Base-by-base conservation (phyloP, 139 green algal species). In the Penium margaritaceum region DNA sequence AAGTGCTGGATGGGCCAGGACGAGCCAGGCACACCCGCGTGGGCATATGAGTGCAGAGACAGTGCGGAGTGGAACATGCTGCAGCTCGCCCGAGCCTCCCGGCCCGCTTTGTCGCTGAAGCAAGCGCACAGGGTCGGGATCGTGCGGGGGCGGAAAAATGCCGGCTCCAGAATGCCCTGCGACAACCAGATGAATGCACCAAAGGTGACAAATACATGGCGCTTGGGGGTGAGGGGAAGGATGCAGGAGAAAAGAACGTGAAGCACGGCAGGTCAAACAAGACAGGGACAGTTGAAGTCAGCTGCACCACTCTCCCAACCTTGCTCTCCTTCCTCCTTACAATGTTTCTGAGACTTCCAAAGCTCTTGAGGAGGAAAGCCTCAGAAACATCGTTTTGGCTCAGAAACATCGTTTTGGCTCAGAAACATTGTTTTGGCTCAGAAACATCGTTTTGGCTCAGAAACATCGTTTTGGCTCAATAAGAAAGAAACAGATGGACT, bases 81-180 rank as follows among this genome's bases (percentile, higher is more conserved):
- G 24, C 36, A 27, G 2, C 5, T 27, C 12, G 32, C 30, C 32
- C 34, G 32, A 5, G 57, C 57, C n/a, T 24, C n/a, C 57, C 36
- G 21, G 24, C 57, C 57, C 57, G 33, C 57, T 39, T 24, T 30
- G n/a, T 66, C 57, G 27, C 57, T 27, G 36, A 66, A 66, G 30
- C 57, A 66, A 17, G 30, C 33, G 5, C 57, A 66, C 57, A 66
- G 57, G n/a, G 30, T 27, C 30, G 57, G 57, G 24, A 66, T 27
- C 3, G 57, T 24, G 6, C 57, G 57, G 1, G 57, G 57, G 7
- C 36, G 30, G 15, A 27, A 66, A 72, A 74, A 74, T 27, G 66
- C 66, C 21, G 38, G 32, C 17, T 74, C 66, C 32, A 74, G 41
- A 34, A 74, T 30, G 14, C 66, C 66, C 66, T 74, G 57, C 1